These are phyloP conservation scores for Aethionema arabicum DNA, from an alignment of 345 rosid genomes.

Conservation along the genomic window DNA sequence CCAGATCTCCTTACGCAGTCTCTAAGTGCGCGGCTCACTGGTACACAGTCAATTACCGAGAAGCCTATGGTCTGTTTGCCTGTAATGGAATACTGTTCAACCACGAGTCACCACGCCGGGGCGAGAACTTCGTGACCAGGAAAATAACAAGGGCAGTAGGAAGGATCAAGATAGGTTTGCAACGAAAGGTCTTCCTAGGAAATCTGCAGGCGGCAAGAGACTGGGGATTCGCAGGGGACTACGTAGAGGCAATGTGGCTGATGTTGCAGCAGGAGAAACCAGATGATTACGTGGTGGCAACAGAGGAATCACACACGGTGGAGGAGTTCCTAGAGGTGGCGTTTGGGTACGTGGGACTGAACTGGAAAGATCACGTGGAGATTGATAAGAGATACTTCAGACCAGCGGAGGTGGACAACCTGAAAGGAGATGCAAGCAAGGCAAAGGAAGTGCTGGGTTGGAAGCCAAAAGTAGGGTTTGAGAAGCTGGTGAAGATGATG, in stretches of 20 bases:
- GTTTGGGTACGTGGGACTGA: conserved; percentile 64
- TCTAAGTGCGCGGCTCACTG: conserved; percentile 95
- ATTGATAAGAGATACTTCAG: conserved; percentile 60
- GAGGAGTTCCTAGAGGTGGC: conserved; percentile 87
- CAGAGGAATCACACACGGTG: conserved; percentile 88
- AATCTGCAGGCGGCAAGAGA: conserved; percentile 86
- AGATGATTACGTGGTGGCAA: conserved; percentile 91
- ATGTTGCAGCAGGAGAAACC: conserved; percentile 96
- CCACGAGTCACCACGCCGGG: conserved; percentile 90
- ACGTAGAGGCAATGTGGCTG: conserved; percentile 99
- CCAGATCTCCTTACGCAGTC: conserved; percentile 95
- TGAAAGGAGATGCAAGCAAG: conserved; percentile 54
- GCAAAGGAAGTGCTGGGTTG: conserved; percentile 57
- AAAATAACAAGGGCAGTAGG: conserved; percentile 95
- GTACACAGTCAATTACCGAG: conserved; percentile 96
- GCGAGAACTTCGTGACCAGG: conserved; percentile 92
- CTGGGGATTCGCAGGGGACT: conserved; percentile 97
- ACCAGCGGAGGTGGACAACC: conserved; percentile 56
- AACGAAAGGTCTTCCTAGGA: conserved; percentile 80
- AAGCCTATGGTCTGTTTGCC: conserved; percentile 82
- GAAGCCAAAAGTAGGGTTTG: conserved; percentile 80
- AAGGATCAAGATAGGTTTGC: conserved; percentile 78
- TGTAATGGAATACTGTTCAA: conserved; percentile 92
- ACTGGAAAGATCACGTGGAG: conserved; percentile 60
- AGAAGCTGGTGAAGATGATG: conserved; percentile 93